Conservation (phyloP, 2,329 filamentous ascomycete species). For the Achaetomium macrosporum region DNA sequence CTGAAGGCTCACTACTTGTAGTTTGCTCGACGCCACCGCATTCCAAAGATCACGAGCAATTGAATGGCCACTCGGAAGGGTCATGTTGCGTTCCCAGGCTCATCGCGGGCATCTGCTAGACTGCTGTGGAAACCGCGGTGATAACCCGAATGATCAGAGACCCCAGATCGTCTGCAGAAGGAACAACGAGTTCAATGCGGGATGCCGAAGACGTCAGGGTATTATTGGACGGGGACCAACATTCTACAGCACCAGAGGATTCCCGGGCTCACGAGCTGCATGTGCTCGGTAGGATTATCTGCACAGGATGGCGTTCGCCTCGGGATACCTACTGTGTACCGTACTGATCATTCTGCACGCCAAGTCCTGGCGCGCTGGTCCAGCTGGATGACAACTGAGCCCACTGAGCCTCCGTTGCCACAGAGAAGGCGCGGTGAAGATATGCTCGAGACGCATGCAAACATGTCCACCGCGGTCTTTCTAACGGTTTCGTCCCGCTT, state of each 20-base stretch:
- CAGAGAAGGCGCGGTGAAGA: slow-evolving; percentile 10
- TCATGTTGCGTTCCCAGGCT: too few relatives aligned
- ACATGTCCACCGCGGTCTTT: background rate
- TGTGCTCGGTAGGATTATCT: slow-evolving; percentile 8
- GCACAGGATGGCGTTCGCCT: slow-evolving; percentile 1
- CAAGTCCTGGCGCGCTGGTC: background rate
- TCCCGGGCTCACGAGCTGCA: slow-evolving; percentile 12
- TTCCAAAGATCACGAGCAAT: background rate
- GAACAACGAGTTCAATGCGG: background rate
- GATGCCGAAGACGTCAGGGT: background rate
- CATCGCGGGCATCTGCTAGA: too few relatives aligned
- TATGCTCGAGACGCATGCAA: slow-evolving; percentile 8
- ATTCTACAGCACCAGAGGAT: slow-evolving; percentile 5
- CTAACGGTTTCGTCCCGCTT: slow-evolving; percentile 5
- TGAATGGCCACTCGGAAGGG: background rate
- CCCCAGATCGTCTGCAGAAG: background rate
- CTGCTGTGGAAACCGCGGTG: background rate
- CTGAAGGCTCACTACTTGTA: background rate
- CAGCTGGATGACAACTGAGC: background rate
- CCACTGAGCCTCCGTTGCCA: background rate
- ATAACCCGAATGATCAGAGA: background rate
- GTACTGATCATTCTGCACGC: background rate
- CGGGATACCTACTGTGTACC: too few relatives aligned
- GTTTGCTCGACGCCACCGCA: too few relatives aligned
- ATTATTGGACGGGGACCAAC: slow-evolving; percentile 5